Percentiles rank a stretch among this genome's conserved stretches.
Conservation (phyloP, 495 filamentous ascomycete genomes). For the Acidomyces sp. region DNA sequence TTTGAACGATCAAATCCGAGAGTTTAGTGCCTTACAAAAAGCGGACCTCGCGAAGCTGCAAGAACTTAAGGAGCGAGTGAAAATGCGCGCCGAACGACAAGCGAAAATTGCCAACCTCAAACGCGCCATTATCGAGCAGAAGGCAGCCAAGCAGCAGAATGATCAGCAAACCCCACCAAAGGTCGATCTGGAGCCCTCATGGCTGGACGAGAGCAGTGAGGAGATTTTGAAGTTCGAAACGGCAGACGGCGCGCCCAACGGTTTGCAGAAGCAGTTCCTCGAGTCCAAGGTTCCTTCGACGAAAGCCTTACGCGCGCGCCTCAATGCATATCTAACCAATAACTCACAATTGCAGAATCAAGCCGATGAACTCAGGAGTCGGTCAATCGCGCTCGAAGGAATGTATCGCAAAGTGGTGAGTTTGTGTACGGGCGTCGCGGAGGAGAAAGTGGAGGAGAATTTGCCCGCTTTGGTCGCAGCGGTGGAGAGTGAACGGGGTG, state of each 20-base stretch:
- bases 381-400: constrained; percentile 52
- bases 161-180: background rate
- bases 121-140: constrained; percentile 39
- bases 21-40: constrained; percentile 62
- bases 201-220: constrained; percentile 37
- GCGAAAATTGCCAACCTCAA: constrained; percentile 49
- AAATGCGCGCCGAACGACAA: constrained; percentile 45
- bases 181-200: constrained; percentile 23
- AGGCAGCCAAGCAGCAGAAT: constrained; percentile 3
- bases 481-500: constrained; percentile 59
- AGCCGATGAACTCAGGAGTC: constrained; percentile 41
- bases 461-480: constrained; percentile 50
- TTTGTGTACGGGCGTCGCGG: constrained; percentile 52
- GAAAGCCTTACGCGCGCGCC: constrained; percentile 24
- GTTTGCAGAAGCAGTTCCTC: background rate
- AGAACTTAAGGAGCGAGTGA: constrained; percentile 45
- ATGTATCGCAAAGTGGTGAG: constrained; percentile 58
- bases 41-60: constrained; percentile 61
- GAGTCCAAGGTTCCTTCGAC: constrained; percentile 21
- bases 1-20: constrained; percentile 61
- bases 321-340: constrained; percentile 37
- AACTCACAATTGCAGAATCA: constrained; percentile 32
- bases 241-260: background rate
- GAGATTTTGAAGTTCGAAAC: constrained; percentile 17
- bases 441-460: constrained; percentile 49